These are phyloP conservation scores for Skeletonema tropicum DNA, from an alignment of 108 stramenopile species.

Conservation along the genomic window DNA sequence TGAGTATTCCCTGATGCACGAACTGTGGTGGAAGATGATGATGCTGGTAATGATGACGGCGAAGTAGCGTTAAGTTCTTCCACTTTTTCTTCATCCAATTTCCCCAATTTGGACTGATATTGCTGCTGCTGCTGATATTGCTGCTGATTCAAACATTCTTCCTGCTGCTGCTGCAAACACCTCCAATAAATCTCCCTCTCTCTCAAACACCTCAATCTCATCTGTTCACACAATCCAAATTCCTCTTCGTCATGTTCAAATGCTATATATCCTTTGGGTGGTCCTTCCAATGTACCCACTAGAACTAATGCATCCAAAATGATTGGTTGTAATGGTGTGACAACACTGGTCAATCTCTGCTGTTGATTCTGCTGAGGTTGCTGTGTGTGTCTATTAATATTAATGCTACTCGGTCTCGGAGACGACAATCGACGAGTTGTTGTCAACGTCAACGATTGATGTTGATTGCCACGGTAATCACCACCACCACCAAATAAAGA, in stretches of 20 bases:
- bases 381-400: too few relatives aligned
- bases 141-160: neutral
- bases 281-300: conserved; percentile 45
- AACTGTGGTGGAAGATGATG: conserved; percentile 27
- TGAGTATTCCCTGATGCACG: conserved; percentile 29
- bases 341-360: too few relatives aligned
- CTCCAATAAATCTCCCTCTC: neutral
- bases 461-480: too few relatives aligned
- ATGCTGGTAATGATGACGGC: conserved; percentile 11
- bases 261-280: conserved; percentile 42
- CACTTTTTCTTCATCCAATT: neutral
- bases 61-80: neutral
- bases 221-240: conserved; percentile 13
- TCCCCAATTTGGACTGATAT: neutral
- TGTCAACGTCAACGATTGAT: too few relatives aligned
- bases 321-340: neutral
- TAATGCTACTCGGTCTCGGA: too few relatives aligned
- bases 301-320: conserved; percentile 48
- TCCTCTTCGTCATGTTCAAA: conserved; percentile 57
- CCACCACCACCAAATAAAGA: too few relatives aligned
- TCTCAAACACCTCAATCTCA: neutral
- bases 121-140: neutral
- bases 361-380: neutral
- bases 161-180: neutral
- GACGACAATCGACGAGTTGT: too few relatives aligned